Conservation (phyloP, 1,139 yeast genomes). For the Blastobotrys buckinghamii region DNA sequence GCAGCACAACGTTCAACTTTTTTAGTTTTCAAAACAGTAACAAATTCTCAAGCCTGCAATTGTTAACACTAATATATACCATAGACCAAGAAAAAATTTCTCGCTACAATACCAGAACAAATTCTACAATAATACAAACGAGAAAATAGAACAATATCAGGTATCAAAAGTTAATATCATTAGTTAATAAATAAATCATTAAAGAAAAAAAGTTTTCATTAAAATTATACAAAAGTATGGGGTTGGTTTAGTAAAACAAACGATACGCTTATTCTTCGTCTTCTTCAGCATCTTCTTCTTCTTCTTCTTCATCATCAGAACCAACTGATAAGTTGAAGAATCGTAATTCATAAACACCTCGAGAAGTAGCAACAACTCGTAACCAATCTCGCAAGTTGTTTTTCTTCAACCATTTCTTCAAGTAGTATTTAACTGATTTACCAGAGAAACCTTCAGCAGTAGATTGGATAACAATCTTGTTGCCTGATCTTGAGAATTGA, state of each 20-base stretch:
- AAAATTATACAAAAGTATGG: background rate
- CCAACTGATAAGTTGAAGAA: slow-evolving; percentile 99
- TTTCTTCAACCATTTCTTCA: slow-evolving; percentile 99
- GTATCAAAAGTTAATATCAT: background rate
- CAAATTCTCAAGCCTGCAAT: no score
- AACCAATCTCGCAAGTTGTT: slow-evolving; percentile 98
- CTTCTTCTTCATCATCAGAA: slow-evolving; percentile 83
- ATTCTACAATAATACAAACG: no score
- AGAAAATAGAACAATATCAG: no score
- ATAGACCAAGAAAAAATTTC: no score
- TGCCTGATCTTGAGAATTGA: slow-evolving; percentile 80
- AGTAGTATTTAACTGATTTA: slow-evolving; percentile 98
- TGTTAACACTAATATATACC: no score
- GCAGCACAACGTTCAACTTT: no score
- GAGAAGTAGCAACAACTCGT: slow-evolving; percentile 95
- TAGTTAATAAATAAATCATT: background rate
- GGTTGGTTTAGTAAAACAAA: no score
- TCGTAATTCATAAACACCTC: slow-evolving; percentile 95
- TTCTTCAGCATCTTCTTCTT: slow-evolving; percentile 22
- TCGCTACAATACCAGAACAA: no score
- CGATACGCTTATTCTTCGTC: background rate
- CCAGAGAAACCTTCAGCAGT: slow-evolving; percentile 92
- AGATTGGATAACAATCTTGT: slow-evolving; percentile 78
- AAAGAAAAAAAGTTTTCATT: slow-evolving; percentile 1
- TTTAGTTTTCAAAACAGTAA: no score